Conservation (phyloP, 1,284 basidiomycete species). For the Apiotrichum gracile region DNA sequence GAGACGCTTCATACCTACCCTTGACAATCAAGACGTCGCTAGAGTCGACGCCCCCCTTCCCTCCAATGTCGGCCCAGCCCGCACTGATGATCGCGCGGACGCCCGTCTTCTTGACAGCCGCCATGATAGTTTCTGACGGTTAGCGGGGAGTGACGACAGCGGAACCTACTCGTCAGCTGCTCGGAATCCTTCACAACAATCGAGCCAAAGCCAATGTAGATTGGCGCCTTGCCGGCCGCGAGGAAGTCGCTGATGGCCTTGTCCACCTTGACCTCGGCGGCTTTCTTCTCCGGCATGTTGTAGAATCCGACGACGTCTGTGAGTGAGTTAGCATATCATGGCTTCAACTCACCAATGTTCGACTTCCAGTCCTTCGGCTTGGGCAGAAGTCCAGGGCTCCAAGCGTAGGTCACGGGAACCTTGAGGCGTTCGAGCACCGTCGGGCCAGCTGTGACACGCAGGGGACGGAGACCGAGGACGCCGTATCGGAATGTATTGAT, state of each 20-base stretch:
- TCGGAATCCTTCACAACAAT: slow-evolving; percentile 58
- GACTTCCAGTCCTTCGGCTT: slow-evolving; percentile 62
- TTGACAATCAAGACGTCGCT: slow-evolving; percentile 56
- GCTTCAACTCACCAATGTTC: slow-evolving; percentile 52
- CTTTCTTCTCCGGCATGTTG: slow-evolving; percentile 46
- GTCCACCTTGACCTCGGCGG: slow-evolving; percentile 47
- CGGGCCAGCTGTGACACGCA: slow-evolving; percentile 53
- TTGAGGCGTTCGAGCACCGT: slow-evolving; percentile 56
- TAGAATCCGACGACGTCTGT: slow-evolving; percentile 64
- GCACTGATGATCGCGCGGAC: slow-evolving; percentile 59
- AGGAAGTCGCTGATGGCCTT: slow-evolving; percentile 54
- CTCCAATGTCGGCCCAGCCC: slow-evolving; percentile 59
- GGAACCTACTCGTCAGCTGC: slow-evolving; percentile 44
- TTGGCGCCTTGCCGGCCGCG: slow-evolving; percentile 53
- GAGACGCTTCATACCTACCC: slow-evolving; percentile 13
- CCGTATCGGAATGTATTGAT: slow-evolving; percentile 58
- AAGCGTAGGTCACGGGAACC: slow-evolving; percentile 65
- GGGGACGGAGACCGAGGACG: slow-evolving; percentile 53
- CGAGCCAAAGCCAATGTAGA: slow-evolving; percentile 63
- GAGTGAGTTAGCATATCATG: background rate
- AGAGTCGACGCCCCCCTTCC: slow-evolving; percentile 27
- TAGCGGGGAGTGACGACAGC: background rate
- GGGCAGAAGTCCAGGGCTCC: slow-evolving; percentile 59
- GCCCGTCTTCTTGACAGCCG: slow-evolving; percentile 54
- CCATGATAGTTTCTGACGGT: slow-evolving; percentile 53